These are phyloP conservation scores for Catharanthus roseus DNA, from an alignment of 257 asterid genomes.

Conservation along the genomic window DNA sequence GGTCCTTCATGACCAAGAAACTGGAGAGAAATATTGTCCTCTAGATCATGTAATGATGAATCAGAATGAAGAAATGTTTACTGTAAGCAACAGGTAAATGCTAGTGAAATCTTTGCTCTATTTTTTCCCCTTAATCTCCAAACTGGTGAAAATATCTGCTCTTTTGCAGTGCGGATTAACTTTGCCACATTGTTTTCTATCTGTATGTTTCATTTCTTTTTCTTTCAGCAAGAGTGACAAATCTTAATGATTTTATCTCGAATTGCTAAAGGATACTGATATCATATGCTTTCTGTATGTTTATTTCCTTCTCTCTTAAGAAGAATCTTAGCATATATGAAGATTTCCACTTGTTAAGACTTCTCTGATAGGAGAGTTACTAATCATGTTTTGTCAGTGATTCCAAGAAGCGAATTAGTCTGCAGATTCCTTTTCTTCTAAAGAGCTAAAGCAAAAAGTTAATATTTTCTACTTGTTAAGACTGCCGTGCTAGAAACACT, in stretches of 20 bases:
- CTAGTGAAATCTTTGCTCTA: constrained; percentile 9
- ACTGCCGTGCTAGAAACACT: background rate
- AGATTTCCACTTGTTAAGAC: background rate
- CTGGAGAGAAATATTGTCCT: constrained; percentile 83
- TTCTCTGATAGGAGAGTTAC: background rate
- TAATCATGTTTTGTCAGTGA: background rate
- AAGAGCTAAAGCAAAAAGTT: background rate
- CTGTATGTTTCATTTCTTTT: background rate
- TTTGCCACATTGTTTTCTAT: background rate
- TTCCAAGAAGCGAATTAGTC: background rate
- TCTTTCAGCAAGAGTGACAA: background rate
- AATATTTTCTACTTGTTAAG: background rate
- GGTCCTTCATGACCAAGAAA: constrained; percentile 89
- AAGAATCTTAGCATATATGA: background rate
- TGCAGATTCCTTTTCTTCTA: background rate
- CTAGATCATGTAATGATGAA: constrained; percentile 79
- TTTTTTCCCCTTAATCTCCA: background rate
- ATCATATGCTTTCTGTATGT: background rate
- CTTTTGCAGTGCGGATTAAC: background rate
- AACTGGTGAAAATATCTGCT: background rate
- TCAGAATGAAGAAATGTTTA: constrained; percentile 95
- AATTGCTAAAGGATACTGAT: background rate
- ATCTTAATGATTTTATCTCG: background rate
- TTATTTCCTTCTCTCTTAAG: background rate
- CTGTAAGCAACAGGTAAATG: constrained; percentile 91